Evolutionary conservation across 768 basidiomycete species (phyloP).

Genomic region (Boletus sensibilis): DNA sequence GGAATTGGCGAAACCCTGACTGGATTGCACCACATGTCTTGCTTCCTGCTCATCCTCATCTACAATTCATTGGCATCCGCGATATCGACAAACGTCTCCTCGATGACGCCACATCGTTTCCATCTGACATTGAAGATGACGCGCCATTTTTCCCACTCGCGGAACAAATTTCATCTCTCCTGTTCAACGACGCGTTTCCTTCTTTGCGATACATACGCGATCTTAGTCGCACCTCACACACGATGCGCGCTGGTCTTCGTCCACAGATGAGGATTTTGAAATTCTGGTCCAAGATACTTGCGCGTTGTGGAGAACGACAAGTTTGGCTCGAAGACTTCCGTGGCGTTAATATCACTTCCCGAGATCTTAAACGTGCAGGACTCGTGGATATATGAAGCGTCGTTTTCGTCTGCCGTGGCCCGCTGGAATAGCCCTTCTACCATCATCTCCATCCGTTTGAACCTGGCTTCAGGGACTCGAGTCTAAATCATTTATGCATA

Average conservation of each 20-base stretch:
- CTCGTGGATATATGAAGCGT: slow-evolving; percentile 15
- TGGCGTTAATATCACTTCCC: slow-evolving; percentile 56
- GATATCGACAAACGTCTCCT: slow-evolving; percentile 64
- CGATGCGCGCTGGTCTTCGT: slow-evolving; percentile 41
- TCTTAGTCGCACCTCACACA: slow-evolving; percentile 58
- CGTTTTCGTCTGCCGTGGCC: background rate
- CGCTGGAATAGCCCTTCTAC: background rate
- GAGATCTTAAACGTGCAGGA: slow-evolving; percentile 40
- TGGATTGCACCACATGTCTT: slow-evolving; percentile 80
- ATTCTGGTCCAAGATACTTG: slow-evolving; percentile 53
- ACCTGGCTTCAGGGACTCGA: slow-evolving; percentile 5
- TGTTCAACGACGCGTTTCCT: slow-evolving; percentile 62
- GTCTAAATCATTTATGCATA: slow-evolving; percentile 20
- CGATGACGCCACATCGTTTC: slow-evolving; percentile 40
- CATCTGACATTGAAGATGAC: slow-evolving; percentile 36
- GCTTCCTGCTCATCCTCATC: slow-evolving; percentile 57
- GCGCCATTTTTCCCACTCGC: slow-evolving; percentile 62
- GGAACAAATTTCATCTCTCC: slow-evolving; percentile 62
- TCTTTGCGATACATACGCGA: slow-evolving; percentile 59
- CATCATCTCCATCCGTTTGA: background rate
- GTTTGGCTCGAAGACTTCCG: slow-evolving; percentile 67
- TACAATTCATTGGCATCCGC: slow-evolving; percentile 69
- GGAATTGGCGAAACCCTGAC: slow-evolving; percentile 78
- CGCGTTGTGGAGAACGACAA: slow-evolving; percentile 48
- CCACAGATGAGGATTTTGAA: slow-evolving; percentile 38